These are phyloP conservation scores for Chloris gayana DNA, from an alignment of 176 grass and related monocot genomes.

Conservation along the genomic window DNA sequence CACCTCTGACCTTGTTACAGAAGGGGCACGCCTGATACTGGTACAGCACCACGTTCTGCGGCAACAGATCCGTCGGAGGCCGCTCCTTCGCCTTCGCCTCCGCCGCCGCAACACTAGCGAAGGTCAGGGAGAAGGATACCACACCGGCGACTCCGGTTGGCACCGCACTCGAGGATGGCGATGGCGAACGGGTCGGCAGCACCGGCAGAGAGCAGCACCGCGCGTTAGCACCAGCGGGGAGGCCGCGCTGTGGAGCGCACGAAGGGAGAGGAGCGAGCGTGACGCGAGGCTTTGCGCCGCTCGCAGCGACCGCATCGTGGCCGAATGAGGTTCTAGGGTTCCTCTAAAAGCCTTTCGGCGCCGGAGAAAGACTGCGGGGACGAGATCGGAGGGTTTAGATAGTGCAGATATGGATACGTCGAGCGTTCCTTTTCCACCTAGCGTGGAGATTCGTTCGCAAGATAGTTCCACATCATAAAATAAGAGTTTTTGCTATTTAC, in stretches of 20 bases:
- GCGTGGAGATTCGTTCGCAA: too few relatives aligned
- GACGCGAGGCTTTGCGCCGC: slow-evolving; percentile 44
- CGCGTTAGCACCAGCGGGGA: background rate
- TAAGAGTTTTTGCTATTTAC: too few relatives aligned
- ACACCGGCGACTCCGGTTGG: slow-evolving; percentile 66
- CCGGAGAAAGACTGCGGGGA: background rate
- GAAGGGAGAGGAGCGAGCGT: slow-evolving; percentile 52
- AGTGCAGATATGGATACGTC: too few relatives aligned
- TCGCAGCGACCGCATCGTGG: slow-evolving; percentile 54
- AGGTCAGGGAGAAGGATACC: slow-evolving; percentile 78
- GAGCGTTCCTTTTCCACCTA: too few relatives aligned
- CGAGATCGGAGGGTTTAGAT: too few relatives aligned
- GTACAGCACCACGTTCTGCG: slow-evolving; percentile 82
- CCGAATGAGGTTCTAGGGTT: background rate
- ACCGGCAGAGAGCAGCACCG: slow-evolving; percentile 9
- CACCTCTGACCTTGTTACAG: slow-evolving; percentile 99
- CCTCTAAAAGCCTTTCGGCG: background rate
- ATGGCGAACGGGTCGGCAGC: slow-evolving; percentile 16
- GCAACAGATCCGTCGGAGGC: slow-evolving; percentile 54
- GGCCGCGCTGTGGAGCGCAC: slow-evolving; percentile 25
- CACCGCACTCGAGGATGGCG: slow-evolving; percentile 20
- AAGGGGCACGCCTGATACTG: slow-evolving; percentile 97
- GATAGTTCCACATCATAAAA: too few relatives aligned
- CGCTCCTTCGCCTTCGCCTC: slow-evolving; percentile 78
- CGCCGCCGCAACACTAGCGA: slow-evolving; percentile 55